Percentiles rank a stretch among this genome's conserved stretches.
phyloP scores from a whole-genome alignment of 441 rosid species.

The California macrophylla region DNA sequence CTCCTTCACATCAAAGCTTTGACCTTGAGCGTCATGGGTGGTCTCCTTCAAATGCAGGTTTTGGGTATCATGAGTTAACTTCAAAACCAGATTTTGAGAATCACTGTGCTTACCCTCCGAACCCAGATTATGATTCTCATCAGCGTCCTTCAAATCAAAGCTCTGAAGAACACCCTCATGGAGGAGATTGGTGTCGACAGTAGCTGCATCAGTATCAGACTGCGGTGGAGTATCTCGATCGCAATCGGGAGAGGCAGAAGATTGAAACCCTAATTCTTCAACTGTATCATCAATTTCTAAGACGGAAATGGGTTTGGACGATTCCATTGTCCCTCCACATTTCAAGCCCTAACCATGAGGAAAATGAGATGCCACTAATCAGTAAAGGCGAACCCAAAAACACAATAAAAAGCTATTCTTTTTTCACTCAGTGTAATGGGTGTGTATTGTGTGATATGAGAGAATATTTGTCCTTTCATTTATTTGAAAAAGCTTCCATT shows the following conservation, averaged over 20 bases:
- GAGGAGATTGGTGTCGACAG: not conserved
- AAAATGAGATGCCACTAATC: not conserved
- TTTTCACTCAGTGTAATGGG: not conserved
- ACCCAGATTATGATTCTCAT: not conserved
- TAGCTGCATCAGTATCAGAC: conserved; percentile 8
- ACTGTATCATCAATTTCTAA: not conserved
- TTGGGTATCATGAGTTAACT: not conserved
- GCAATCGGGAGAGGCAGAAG: conserved; percentile 11
- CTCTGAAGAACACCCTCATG: not conserved
- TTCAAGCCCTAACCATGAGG: conserved; percentile 31
- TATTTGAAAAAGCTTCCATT: no score
- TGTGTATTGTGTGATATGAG: not conserved
- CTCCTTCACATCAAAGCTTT: not conserved
- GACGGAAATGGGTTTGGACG: conserved; percentile 14
- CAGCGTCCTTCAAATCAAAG: conserved; percentile 17
- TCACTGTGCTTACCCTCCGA: not conserved
- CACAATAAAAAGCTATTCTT: not conserved
- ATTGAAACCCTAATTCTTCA: conserved; percentile 16
- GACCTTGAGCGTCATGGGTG: not conserved
- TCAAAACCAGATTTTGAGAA: not conserved
- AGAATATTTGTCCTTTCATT: no score
- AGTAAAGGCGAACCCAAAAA: not conserved
- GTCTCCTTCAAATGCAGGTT: not conserved
- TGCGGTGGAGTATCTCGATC: not conserved
- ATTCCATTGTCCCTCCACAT: conserved; percentile 24